phyloP scores from a whole-genome alignment of 2,329 filamentous ascomycete species.

The Phialophora chinensis region DNA sequence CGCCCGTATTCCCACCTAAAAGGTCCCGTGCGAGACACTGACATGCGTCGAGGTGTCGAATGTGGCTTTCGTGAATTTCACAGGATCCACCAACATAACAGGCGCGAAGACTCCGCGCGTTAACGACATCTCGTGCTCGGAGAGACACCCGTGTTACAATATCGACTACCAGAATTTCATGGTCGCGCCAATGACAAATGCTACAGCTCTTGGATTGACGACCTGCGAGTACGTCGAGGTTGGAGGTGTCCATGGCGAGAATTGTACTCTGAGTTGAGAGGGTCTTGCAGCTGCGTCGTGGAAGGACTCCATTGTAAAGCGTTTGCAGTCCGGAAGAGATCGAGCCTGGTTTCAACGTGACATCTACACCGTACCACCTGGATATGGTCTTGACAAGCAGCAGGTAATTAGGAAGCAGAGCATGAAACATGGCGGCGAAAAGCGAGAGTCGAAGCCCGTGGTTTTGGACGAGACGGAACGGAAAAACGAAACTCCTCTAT shows the following conservation, averaged over 20 bases:
- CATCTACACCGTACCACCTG: too few relatives aligned
- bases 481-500: background rate
- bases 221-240: background rate
- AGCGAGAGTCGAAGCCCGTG: background rate
- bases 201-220: background rate
- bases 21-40: background rate
- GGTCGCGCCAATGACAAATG: background rate
- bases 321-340: background rate
- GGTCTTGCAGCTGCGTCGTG: background rate
- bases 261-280: background rate
- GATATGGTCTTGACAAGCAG: background rate
- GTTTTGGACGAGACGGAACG: background rate
- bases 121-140: background rate
- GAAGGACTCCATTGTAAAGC: background rate
- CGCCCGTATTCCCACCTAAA: background rate
- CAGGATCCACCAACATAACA: background rate
- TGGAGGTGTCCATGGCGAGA: background rate
- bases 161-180: constrained; percentile 1
- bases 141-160: background rate
- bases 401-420: background rate
- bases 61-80: constrained; percentile 6
- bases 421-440: background rate
- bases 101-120: background rate
- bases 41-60: background rate
- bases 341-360: background rate